Evolutionary conservation across 768 basidiomycete species (phyloP), one percentile per base, ranked within the genome.

Genomic region (Rhizopogon roseolus): DNA sequence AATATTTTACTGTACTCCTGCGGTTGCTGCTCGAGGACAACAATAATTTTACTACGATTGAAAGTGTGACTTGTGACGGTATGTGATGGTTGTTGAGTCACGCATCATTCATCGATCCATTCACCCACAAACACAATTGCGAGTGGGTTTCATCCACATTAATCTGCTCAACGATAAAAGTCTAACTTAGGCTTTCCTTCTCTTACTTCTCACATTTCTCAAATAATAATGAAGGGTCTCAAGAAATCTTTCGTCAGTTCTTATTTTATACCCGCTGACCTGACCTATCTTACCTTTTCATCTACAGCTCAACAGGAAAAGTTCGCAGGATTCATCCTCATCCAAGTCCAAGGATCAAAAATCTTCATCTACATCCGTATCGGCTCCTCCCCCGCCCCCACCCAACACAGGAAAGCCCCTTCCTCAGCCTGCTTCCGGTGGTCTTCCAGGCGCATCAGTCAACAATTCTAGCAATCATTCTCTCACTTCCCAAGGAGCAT

Each of bases 181-280:
- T 52, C 37, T 34, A 39, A 22, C 22, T 34, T 43, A 54, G 64
- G 55, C 58, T 49, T 38, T 25, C 34, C 58, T 50, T 50, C 61
- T 61, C 57, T 57, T 37, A 19, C 50, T n/a, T 29, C 32, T 46
- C 53, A 55, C 38, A 34, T 17, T 50, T 22, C 37, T 57, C 10
- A 29, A 22, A 22, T 22, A 53, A 58, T 40, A 46, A 92, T 93
- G 90, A 93, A 92, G 76, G 85, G 84, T 59, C 76, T 93, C 68
- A 90, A 87, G 79, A 92, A 90, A 75, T 87, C 85, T 58, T 72
- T 91, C 63, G 90, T 90, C 65, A 63, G 78, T 70, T 56, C 61
- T 55, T 53, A 56, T 28, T 57, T 41, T 58, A 53, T 22, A 29
- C 29, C 29, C 29, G 9, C 7, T 10, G 8, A 2, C 42, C 46